Base-by-base conservation (phyloP, 2,329 filamentous ascomycete species). In the Penicillium janthinellum region DNA sequence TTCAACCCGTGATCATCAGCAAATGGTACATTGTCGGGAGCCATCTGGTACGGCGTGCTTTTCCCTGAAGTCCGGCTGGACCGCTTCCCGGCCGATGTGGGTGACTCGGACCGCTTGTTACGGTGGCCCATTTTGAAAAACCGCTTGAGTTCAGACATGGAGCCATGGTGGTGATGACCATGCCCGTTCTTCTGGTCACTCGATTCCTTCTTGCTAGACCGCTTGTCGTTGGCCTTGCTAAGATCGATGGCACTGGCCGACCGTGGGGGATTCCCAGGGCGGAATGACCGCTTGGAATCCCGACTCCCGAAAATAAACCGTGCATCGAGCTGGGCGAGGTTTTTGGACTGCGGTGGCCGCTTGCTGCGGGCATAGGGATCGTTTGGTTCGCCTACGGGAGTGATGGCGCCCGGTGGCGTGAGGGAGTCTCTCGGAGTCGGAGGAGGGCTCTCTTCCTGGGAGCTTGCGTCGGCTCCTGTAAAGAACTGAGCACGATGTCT, bases 111-210 rank as follows among this genome's bases (percentile, higher is more conserved):
- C 31, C 83, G 81, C 69, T 89, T 88, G 61, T 83, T 77, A 71
- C 91, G 92, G 66, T 88, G 84, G 2, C 86, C 85, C 54, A 88
- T 76, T 89, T 80, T 95, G 82, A 99, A 96, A 75, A 99, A 99
- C n/a, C 95, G 86, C 79, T 96, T 97, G 61, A 99, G 78, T 70
- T 98, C 94, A 3, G 90, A 89, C 90, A 98, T 98, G 5, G 95
- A 97, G 22, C 90, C 88, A 58, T 75, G 72, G 60, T 91, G 86
- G 53, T 56, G 55, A 42, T 84, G 82, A 61, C 78, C 78, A 56
- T 79, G 79, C 79, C 56, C 80, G 76, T 48, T 84, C 79, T 58
- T 82, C 73, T 45, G 76, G 68, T 54, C 80, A 14, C 60, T 76
- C 34, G 25, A 15, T 14, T 88, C 83, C 63, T 85, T 83, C 59